Percentiles rank a stretch among this genome's conserved stretches.
Evolutionary conservation across 495 filamentous ascomycete genomes (phyloP).

Genomic region (Hypoxylon lienhwacheense): DNA sequence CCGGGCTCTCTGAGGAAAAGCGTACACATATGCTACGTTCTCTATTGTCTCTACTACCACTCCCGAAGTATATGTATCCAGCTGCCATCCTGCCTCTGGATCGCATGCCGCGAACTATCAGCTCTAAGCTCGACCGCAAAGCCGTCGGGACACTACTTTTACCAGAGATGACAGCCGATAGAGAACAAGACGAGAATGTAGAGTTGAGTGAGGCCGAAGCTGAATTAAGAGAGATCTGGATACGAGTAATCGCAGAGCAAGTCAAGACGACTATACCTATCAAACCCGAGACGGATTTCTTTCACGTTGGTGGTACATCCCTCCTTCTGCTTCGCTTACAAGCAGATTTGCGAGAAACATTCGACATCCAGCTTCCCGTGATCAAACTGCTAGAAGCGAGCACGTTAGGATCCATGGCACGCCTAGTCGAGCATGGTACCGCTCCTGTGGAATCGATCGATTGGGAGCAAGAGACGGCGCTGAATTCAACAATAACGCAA

Average conservation of each 20-base stretch:
- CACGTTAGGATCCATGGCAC: constrained; percentile 38
- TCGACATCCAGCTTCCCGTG: constrained; percentile 19
- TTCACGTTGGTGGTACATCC: constrained; percentile 46
- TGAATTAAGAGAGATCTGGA: constrained; percentile 9
- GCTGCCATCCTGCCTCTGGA: constrained; percentile 41
- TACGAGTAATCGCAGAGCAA: constrained; percentile 1
- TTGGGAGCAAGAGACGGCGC: constrained; percentile 35
- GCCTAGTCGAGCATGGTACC: constrained; percentile 2
- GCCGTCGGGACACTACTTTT: constrained; percentile 43
- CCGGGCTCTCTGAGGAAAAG: neutral
- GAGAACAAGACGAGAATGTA: neutral
- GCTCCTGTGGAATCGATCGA: constrained; percentile 1
- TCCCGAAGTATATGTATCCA: constrained; percentile 56
- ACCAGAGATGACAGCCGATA: neutral
- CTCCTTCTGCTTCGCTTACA: constrained; percentile 40
- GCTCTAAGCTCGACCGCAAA: constrained; percentile 44
- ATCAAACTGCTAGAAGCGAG: constrained; percentile 35
- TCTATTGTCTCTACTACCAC: constrained; percentile 25
- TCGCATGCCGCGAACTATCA: constrained; percentile 45
- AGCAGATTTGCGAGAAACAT: constrained; percentile 9
- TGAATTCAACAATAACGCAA: neutral
- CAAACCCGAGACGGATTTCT: constrained; percentile 38
- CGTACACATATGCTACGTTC: neutral
- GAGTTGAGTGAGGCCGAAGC: constrained; percentile 7
- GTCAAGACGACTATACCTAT: constrained; percentile 4